Evolutionary conservation across 257 asterid genomes (phyloP).

Genomic region (Nemophila menziesii): DNA sequence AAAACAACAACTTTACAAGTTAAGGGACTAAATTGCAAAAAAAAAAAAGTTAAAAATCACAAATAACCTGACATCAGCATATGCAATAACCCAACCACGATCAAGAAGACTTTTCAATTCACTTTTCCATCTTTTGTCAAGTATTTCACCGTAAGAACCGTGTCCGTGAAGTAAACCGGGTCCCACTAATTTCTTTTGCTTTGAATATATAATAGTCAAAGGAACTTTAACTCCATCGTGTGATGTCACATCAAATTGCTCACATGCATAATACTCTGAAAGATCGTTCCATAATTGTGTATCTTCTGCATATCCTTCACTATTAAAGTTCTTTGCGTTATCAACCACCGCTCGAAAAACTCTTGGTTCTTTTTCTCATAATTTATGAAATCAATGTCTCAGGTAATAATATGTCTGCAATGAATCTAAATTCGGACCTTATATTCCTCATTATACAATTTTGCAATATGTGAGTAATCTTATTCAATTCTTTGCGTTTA

Average conservation of each 20-base stretch:
- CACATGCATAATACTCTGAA: conserved; percentile 81
- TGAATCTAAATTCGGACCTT: too few species aligned
- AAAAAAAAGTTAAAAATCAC: background rate
- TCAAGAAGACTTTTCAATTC: conserved; percentile 78
- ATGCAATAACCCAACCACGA: conserved; percentile 97
- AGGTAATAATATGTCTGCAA: too few species aligned
- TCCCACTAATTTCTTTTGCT: conserved; percentile 38
- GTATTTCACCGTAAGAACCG: conserved; percentile 88
- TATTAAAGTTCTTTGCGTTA: too few species aligned
- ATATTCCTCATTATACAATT: too few species aligned
- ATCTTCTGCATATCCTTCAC: conserved; percentile 18
- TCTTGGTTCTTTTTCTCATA: too few species aligned
- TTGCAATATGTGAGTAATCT: too few species aligned
- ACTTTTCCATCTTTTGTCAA: conserved; percentile 77
- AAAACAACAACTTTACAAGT: conserved; percentile 23
- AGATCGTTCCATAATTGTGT: conserved; percentile 69
- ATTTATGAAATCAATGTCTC: too few species aligned
- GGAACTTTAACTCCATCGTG: conserved; percentile 66
- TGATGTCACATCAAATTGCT: conserved; percentile 61
- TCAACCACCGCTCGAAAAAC: too few species aligned
- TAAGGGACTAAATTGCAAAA: too few species aligned
- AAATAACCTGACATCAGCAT: conserved; percentile 81
- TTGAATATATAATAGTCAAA: conserved; percentile 73
- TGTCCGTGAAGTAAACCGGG: conserved; percentile 96
- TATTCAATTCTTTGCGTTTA: too few species aligned